A percentile compares a stretch with the other conserved stretches of the same genome.
Conservation (phyloP, 2,329 filamentous ascomycete genomes). For the Furcasterigmium sp. region DNA sequence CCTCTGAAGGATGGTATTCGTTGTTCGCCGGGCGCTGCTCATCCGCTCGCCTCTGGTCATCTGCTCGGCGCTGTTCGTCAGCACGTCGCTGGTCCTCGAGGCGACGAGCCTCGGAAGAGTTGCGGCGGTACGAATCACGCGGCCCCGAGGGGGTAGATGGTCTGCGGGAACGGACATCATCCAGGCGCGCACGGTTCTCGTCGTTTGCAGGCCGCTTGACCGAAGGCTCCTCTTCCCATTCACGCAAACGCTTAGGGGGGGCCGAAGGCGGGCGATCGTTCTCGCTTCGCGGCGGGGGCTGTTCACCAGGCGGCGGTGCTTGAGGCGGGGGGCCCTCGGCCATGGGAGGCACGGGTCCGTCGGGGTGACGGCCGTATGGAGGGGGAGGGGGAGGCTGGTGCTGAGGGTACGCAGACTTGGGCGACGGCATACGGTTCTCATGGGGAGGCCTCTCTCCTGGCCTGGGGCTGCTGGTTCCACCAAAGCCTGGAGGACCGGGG, state of each 20-base stretch:
- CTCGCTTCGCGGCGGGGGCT: conserved; percentile 53
- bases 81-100: conserved; percentile 58
- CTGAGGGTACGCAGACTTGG: conserved; percentile 78
- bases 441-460: conserved; percentile 77
- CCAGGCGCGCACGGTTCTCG: conserved; percentile 78
- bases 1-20: conserved; percentile 90
- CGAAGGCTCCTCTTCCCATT: conserved; percentile 83
- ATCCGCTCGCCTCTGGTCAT: conserved; percentile 56
- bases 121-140: conserved; percentile 65
- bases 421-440: conserved; percentile 86
- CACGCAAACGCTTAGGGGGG: conserved; percentile 76
- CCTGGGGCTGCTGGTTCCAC: conserved; percentile 68
- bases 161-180: conserved; percentile 76
- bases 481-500: conserved; percentile 64
- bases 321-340: conserved; percentile 64
- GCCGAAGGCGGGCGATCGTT: conserved; percentile 76
- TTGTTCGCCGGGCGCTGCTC: conserved; percentile 53
- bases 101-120: conserved; percentile 67
- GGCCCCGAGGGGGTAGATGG: conserved; percentile 62
- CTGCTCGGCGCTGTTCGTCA: conserved; percentile 46
- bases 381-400: conserved; percentile 49
- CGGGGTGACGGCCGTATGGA: conserved; percentile 67
- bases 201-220: conserved; percentile 86
- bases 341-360: conserved; percentile 53
- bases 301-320: conserved; percentile 56